A percentile compares a stretch with the other conserved stretches of the same genome.
These are phyloP conservation scores for Mucor irregularis DNA, from an alignment of 371 early-diverging fungal species.

Conservation along the genomic window DNA sequence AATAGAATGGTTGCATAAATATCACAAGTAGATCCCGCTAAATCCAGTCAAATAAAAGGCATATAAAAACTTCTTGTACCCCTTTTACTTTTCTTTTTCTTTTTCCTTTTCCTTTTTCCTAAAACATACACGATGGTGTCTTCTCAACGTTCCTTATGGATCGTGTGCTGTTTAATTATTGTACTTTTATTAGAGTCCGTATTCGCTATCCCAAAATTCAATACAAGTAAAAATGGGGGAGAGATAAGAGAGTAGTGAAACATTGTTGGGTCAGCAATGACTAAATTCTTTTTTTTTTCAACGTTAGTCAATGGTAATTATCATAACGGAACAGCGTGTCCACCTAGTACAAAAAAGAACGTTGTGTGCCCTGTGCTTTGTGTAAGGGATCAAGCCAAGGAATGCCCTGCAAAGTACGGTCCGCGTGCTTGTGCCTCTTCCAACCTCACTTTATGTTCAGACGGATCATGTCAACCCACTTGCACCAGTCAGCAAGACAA, in stretches of 20 bases:
- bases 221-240: slow-evolving; percentile 28
- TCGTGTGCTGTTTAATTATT: background rate
- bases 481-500: slow-evolving; percentile 5
- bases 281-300: background rate
- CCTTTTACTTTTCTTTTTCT: background rate
- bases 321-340: slow-evolving; percentile 35
- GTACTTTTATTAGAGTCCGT: background rate
- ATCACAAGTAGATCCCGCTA: too few species aligned
- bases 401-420: slow-evolving; percentile 20
- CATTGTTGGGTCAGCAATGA: too few species aligned
- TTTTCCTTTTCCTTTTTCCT: background rate
- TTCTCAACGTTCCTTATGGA: background rate
- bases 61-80: background rate
- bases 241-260: too few species aligned
- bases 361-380: slow-evolving; percentile 30
- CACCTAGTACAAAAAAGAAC: slow-evolving; percentile 21
- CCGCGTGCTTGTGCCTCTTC: too few species aligned
- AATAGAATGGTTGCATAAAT: too few species aligned
- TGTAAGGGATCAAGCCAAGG: slow-evolving; percentile 7
- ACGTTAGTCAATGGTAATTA: slow-evolving; percentile 27
- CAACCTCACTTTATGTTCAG: too few species aligned
- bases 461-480: slow-evolving; percentile 23
- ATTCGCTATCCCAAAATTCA: slow-evolving; percentile 28
- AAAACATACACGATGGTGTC: too few species aligned
- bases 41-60: background rate